These are phyloP conservation scores for Plasmodium knowlesi DNA, from an alignment of 169 alveolate genomes.

Conservation along the genomic window DNA sequence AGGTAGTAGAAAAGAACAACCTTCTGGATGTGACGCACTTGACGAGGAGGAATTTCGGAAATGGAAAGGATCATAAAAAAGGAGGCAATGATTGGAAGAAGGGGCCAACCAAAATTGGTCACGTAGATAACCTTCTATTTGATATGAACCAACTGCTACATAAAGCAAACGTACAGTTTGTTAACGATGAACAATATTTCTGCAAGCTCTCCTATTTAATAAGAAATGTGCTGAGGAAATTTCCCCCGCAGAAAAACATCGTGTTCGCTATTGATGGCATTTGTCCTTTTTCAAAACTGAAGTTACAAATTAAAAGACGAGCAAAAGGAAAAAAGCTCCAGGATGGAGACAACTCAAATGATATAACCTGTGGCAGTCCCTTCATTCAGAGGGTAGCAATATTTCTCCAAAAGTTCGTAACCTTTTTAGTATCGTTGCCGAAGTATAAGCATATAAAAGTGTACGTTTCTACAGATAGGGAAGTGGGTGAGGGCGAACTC, in stretches of 20 bases:
- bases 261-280: conserved; percentile 81
- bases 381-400: conserved; percentile 70
- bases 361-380: conserved; percentile 78
- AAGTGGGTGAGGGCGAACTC: conserved; percentile 81
- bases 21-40: conserved; percentile 21
- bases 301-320: conserved; percentile 69
- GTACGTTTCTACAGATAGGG: conserved; percentile 74
- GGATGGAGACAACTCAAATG: conserved; percentile 24
- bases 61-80: background rate
- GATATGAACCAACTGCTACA: conserved; percentile 81
- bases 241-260: conserved; percentile 71
- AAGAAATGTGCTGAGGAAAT: conserved; percentile 46
- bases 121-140: conserved; percentile 76
- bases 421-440: conserved; percentile 28
- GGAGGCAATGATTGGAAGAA: background rate
- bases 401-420: conserved; percentile 66
- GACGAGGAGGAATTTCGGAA: too few relatives aligned
- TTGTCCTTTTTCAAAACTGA: conserved; percentile 80
- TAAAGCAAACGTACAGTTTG: conserved; percentile 75
- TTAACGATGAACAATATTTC: conserved; percentile 41
- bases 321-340: conserved; percentile 8
- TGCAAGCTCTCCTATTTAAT: conserved; percentile 72
- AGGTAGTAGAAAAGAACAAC: conserved; percentile 25
- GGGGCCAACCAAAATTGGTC: background rate
- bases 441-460: conserved; percentile 40